Evolutionary conservation across 441 rosid genomes (phyloP), one percentile per base, ranked within the genome.

Genomic region (Adansonia grandidieri): DNA sequence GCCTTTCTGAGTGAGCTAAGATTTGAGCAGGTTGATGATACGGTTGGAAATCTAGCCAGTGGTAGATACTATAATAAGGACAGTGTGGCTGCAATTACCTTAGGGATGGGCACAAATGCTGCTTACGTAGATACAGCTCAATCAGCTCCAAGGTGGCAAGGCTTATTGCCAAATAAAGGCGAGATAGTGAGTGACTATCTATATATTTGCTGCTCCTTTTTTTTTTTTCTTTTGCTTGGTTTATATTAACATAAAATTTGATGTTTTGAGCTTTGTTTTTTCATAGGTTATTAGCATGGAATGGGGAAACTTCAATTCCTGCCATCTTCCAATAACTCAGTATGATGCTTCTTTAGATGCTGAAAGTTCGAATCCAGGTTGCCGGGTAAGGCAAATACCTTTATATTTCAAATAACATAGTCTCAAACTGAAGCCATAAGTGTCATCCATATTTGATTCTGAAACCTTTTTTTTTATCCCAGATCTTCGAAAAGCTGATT

Each of bases 401-500:
- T 51, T 51, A 51, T 51, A 51, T 51, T 51, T 51, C 14, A 15
- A 11, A 51, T 37, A n/a, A 2, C 10, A 10, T 48, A 20, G 5
- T 54, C n/a, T 4, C 10, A 44, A 51, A 14, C 17, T 0, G 44
- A 2, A 75, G 6, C 44, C 42, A 17, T 37, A 11, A 67, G 4
- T 4, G 40, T 60, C 37, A 4, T 15, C 22, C 48, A 10, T 4
- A 28, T 48, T 81, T 73, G 72, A 45, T 76, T 37, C 57, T 78
- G 40, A 22, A 64, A 8, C 75, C 63, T 24, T 37, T 47, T 13
- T 47, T 2, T 68, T 40, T 72, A 17, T 65, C 61, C n/a, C 76
- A 91, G 96, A 88, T 80, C 0, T 91, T 87, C 58, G 91, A 89
- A 83, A 93, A 90, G 83, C 81, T 85, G 45, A 80, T 86, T 57